Evolutionary conservation across 2,329 filamentous ascomycete genomes (phyloP).

Genomic region (Dactylonectria estremocensis): DNA sequence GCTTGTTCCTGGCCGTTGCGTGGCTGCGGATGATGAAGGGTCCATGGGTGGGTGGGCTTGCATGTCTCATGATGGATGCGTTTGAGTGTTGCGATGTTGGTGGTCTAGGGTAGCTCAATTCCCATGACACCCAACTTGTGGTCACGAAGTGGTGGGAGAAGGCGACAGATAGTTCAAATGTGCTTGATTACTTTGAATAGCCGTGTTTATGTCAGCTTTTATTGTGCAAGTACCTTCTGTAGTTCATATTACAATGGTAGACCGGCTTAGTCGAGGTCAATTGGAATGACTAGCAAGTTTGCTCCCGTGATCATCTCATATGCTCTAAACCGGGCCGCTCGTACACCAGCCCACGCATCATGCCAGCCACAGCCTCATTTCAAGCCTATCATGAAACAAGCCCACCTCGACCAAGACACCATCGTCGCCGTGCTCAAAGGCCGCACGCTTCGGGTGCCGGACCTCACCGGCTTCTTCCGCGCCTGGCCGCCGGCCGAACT

Average conservation of each 20-base stretch:
- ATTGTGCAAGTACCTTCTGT: no score
- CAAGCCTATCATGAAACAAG: constrained; percentile 35
- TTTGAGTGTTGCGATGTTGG: no score
- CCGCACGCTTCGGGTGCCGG: constrained; percentile 47
- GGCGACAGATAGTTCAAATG: no score
- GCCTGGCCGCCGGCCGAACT: constrained; percentile 44
- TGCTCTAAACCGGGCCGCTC: background rate
- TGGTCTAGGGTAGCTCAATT: background rate
- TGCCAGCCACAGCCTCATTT: constrained; percentile 11
- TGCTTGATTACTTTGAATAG: no score
- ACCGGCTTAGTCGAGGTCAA: background rate
- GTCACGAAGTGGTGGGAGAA: no score
- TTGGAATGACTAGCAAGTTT: background rate
- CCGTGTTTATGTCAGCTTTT: background rate
- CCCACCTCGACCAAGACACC: constrained; percentile 37
- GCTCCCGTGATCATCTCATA: no score
- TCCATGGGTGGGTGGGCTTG: no score
- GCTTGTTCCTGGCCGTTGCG: no score
- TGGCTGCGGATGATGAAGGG: no score
- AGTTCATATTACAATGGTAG: no score
- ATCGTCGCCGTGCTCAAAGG: constrained; percentile 46
- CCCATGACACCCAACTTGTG: no score
- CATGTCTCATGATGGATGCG: no score
- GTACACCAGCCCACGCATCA: background rate
- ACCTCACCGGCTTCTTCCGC: constrained; percentile 44